These are phyloP conservation scores for Vairimorpha ceranae DNA, from an alignment of 371 early-diverging fungal genomes.

Conservation along the genomic window DNA sequence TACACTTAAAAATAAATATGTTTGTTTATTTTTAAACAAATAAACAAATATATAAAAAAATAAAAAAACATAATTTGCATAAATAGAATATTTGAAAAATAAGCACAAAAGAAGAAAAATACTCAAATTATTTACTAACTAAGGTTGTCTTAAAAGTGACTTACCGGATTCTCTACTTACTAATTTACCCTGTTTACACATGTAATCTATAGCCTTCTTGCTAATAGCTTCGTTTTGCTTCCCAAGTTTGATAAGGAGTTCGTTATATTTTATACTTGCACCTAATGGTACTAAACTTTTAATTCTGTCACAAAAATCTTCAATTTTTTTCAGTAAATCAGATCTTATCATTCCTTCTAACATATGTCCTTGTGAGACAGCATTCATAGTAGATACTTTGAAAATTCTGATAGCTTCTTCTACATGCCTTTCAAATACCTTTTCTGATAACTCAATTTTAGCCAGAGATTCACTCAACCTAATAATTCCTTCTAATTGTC, in stretches of 20 bases:
- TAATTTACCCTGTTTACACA: constrained; percentile 61
- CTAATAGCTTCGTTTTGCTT: constrained; percentile 46
- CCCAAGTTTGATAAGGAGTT: constrained; percentile 37
- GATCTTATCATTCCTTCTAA: constrained; percentile 62
- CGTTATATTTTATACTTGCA: constrained; percentile 29
- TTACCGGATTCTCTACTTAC: constrained; percentile 53
- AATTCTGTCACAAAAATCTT: constrained; percentile 51
- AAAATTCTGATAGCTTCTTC: constrained; percentile 96
- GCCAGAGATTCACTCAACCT: constrained; percentile 96
- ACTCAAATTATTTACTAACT: too few species aligned
- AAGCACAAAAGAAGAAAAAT: too few species aligned
- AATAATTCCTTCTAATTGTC: constrained; percentile 95
- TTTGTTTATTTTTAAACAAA: too few species aligned
- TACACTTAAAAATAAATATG: too few species aligned
- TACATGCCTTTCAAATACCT: constrained; percentile 79
- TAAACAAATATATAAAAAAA: too few species aligned
- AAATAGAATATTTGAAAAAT: too few species aligned
- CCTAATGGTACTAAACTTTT: constrained; percentile 60
- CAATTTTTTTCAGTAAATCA: constrained; percentile 49
- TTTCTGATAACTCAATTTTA: constrained; percentile 81
- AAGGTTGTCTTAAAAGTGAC: constrained; percentile 56
- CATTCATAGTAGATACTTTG: constrained; percentile 90
- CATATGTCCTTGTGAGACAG: constrained; percentile 64
- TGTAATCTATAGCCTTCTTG: constrained; percentile 56
- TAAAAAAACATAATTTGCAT: too few species aligned